phyloP scores from a whole-genome alignment of 108 stramenopile genomes.

The Skeletonema marinoi region DNA sequence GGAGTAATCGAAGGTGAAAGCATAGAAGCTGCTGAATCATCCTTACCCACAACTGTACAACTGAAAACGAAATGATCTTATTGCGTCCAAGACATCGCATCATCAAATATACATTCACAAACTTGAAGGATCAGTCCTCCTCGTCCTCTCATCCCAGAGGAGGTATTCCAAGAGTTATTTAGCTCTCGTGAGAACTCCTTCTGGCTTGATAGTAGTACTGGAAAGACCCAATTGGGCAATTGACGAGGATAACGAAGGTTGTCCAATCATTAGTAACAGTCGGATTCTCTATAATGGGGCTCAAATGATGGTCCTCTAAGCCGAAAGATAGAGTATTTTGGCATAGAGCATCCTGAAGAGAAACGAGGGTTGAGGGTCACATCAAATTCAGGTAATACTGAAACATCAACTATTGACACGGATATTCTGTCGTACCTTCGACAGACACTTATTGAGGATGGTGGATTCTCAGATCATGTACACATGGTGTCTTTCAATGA shows the following conservation, averaged over 20 bases:
- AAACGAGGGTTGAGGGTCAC: conserved; percentile 27
- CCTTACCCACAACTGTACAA: background rate
- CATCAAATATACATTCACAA: conserved; percentile 45
- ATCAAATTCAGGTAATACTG: background rate
- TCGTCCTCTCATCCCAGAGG: conserved; percentile 23
- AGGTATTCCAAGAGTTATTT: conserved; percentile 51
- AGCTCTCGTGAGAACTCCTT: conserved; percentile 46
- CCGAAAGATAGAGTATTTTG: conserved; percentile 52
- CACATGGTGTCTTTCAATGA: conserved; percentile 16
- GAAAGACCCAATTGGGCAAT: conserved; percentile 7
- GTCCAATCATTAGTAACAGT: conserved; percentile 45
- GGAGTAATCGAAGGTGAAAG: background rate
- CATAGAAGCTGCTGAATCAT: background rate
- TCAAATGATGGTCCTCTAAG: conserved; percentile 48
- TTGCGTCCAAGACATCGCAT: background rate
- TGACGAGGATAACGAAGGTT: conserved; percentile 32
- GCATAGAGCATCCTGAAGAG: conserved; percentile 36
- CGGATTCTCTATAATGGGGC: conserved; percentile 58
- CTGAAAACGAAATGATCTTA: background rate
- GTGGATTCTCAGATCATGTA: conserved; percentile 11
- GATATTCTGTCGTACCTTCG: conserved; percentile 44
- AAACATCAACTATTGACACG: conserved; percentile 5
- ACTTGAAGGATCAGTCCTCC: background rate
- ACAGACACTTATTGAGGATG: conserved; percentile 6
- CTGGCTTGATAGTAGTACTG: conserved; percentile 74